Percentiles rank a stretch among this genome's conserved stretches.
phyloP scores from a whole-genome alignment of 1,284 basidiomycete species.

The Ustilago hordei region DNA sequence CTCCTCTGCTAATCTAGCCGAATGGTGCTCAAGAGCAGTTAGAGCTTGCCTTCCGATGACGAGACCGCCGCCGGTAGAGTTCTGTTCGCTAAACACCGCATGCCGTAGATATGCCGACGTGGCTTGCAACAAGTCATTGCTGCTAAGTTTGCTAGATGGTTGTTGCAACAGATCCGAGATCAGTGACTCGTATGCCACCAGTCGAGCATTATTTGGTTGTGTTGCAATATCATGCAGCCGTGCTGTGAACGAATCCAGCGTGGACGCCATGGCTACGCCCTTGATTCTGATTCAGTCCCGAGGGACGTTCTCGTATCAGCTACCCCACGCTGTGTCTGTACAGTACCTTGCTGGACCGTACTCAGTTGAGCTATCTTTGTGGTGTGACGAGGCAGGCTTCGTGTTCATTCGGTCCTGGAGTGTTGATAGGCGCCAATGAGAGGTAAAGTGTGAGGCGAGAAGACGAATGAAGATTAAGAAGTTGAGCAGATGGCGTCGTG shows the following conservation, averaged over 20 bases:
- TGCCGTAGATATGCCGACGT: conserved; percentile 76
- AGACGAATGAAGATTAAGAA: not conserved
- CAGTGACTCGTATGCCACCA: conserved; percentile 25
- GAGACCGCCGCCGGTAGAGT: conserved; percentile 74
- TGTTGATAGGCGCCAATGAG: not conserved
- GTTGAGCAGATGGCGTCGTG: not conserved
- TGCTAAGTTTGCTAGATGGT: conserved; percentile 22
- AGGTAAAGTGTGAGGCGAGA: not conserved
- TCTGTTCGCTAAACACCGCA: conserved; percentile 80
- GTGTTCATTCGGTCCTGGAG: not conserved
- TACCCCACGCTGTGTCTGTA: not conserved
- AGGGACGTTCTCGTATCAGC: not conserved
- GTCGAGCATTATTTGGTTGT: conserved; percentile 38
- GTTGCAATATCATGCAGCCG: conserved; percentile 36
- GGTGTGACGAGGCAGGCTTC: not conserved
- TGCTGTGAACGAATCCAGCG: conserved; percentile 21
- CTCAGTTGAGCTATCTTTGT: not conserved
- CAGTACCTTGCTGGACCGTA: not conserved
- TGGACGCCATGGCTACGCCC: conserved; percentile 20
- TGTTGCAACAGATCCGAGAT: conserved; percentile 32
- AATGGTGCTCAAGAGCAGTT: conserved; percentile 75
- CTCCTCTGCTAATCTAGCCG: conserved; percentile 73
- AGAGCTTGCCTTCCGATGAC: conserved; percentile 87
- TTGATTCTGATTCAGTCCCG: not conserved
- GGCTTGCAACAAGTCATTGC: conserved; percentile 29